Percentiles rank a stretch among this genome's conserved stretches.
These are phyloP conservation scores for Retiboletus fuscus DNA, from an alignment of 1,284 basidiomycete species.

Conservation along the genomic window DNA sequence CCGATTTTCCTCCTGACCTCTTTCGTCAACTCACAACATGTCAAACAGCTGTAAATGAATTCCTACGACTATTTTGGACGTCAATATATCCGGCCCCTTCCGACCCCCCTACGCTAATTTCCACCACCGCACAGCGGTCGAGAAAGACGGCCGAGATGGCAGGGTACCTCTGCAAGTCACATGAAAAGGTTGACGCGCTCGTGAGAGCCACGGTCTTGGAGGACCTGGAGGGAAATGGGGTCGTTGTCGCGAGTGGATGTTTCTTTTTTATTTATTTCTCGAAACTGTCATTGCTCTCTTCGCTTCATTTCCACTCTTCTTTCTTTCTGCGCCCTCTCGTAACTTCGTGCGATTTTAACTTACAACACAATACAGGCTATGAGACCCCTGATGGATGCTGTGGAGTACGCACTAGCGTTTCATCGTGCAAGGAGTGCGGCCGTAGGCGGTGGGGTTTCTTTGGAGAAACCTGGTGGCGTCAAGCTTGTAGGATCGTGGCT, in stretches of 20 bases:
- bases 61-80: slow-evolving; percentile 84
- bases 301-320: not conserved
- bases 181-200: slow-evolving; percentile 85
- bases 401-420: slow-evolving; percentile 79
- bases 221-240: slow-evolving; percentile 72
- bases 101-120: slow-evolving; percentile 62
- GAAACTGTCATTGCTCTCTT: not conserved
- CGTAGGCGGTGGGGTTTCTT: slow-evolving; percentile 6
- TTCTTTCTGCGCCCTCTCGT: not conserved
- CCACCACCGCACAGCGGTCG: slow-evolving; percentile 71
- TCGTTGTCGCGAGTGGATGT: slow-evolving; percentile 70
- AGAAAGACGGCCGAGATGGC: slow-evolving; percentile 88
- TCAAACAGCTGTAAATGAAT: slow-evolving; percentile 94
- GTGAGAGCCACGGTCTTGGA: slow-evolving; percentile 71
- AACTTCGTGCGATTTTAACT: slow-evolving; percentile 9
- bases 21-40: slow-evolving; percentile 80
- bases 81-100: slow-evolving; percentile 55
- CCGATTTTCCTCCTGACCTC: too few relatives aligned
- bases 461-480: too few relatives aligned
- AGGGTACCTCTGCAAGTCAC: slow-evolving; percentile 80
- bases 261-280: not conserved
- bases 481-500: too few relatives aligned
- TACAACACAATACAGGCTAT: slow-evolving; percentile 68
- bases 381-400: slow-evolving; percentile 82
- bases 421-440: slow-evolving; percentile 53